Percentiles rank a stretch among this genome's conserved stretches.
phyloP scores from a whole-genome alignment of 305 asterid genomes.

The Ajuga reptans region DNA sequence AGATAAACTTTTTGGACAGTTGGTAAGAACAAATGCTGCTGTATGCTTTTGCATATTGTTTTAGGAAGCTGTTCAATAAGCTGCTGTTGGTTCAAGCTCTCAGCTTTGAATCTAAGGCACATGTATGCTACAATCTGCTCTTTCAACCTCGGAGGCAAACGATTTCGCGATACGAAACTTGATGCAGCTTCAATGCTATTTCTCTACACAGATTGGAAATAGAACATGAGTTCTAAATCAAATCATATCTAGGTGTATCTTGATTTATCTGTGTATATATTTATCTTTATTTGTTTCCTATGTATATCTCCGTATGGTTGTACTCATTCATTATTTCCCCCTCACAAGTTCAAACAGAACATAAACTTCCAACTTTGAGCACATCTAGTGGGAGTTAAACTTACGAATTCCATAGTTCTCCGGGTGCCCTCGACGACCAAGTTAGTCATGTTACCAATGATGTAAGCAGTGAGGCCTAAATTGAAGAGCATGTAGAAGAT shows the following conservation, averaged over 20 bases:
- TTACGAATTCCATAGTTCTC: constrained; percentile 92
- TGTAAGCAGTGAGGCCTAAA: constrained; percentile 73
- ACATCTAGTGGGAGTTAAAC: no score
- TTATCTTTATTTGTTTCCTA: no score
- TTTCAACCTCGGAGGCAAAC: constrained; percentile 62
- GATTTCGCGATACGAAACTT: constrained; percentile 62
- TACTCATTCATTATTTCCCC: no score
- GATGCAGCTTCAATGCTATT: constrained; percentile 87
- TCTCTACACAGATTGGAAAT: constrained; percentile 33
- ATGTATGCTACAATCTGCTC: constrained; percentile 78
- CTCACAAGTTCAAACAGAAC: no score
- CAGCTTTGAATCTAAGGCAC: constrained; percentile 83
- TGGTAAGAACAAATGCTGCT: constrained; percentile 74
- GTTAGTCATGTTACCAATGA: constrained; percentile 86
- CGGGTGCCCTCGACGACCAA: constrained; percentile 89
- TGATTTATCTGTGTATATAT: no score
- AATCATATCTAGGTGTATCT: no score
- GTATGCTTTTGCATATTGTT: constrained; percentile 63
- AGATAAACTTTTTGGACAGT: constrained; percentile 65
- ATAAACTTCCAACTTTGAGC: no score
- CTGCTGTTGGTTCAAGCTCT: constrained; percentile 74
- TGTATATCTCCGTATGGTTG: no score
- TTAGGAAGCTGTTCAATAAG: constrained; percentile 76
- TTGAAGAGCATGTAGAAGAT: constrained; percentile 75
- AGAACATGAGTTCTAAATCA: no score